A percentile compares a stretch with the other conserved stretches of the same genome.
Evolutionary conservation across 176 grass and related monocot species (phyloP).

Genomic region (Avena atlantica): DNA sequence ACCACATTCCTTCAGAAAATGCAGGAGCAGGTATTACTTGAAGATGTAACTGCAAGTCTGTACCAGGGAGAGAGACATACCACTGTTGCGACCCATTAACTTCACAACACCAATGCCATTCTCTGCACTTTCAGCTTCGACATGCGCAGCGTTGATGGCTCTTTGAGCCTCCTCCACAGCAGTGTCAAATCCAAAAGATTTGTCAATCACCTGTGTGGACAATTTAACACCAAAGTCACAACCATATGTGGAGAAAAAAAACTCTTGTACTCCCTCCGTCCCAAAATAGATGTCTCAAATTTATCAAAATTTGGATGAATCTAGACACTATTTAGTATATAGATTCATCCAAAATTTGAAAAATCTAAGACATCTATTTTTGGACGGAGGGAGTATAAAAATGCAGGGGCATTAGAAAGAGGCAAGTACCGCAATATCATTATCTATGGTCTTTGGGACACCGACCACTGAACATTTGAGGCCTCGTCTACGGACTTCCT

Average conservation of each 20-base stretch:
- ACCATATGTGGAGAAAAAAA: not conserved
- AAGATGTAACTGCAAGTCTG: conserved; percentile 27
- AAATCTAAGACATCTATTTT: no score
- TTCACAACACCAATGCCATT: conserved; percentile 97
- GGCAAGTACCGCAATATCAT: conserved; percentile 86
- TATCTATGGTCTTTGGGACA: conserved; percentile 95
- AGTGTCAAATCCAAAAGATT: conserved; percentile 97
- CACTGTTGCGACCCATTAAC: conserved; percentile 95
- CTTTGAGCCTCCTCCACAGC: conserved; percentile 96
- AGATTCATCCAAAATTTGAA: no score
- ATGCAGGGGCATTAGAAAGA: conserved; percentile 22
- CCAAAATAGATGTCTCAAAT: no score
- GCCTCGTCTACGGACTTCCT: conserved; percentile 86
- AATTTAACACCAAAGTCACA: conserved; percentile 33
- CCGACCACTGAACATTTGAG: conserved; percentile 88
- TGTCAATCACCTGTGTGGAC: conserved; percentile 82
- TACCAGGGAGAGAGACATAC: conserved; percentile 50
- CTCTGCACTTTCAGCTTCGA: conserved; percentile 88
- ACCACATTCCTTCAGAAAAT: conserved; percentile 22
- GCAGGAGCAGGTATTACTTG: not conserved
- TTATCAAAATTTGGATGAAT: no score
- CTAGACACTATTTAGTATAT: no score
- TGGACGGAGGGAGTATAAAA: no score
- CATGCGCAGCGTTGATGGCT: conserved; percentile 95
- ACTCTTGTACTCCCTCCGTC: no score